phyloP scores from a whole-genome alignment of 345 rosid species.

The Aurinia saxatilis region DNA sequence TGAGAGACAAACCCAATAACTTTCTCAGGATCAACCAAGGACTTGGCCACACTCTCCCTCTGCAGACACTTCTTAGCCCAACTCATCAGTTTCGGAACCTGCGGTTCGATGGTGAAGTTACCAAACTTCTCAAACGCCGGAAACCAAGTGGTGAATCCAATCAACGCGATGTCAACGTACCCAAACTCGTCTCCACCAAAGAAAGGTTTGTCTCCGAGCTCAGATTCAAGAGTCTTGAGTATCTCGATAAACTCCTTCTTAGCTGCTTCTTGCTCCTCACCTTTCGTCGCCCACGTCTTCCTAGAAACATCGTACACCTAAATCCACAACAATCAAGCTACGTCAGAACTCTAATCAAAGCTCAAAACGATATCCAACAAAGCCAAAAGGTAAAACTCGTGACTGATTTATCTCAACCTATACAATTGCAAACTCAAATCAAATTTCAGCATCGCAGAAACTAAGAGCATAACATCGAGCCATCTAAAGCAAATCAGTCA shows the following conservation, averaged over 20 bases:
- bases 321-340: background rate
- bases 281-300: constrained; percentile 16
- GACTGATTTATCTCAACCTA: background rate
- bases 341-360: background rate
- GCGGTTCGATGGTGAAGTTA: constrained; percentile 14
- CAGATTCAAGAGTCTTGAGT: constrained; percentile 23
- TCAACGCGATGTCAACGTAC: constrained; percentile 16
- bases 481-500: too few species aligned
- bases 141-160: constrained; percentile 25
- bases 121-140: constrained; percentile 20
- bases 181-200: constrained; percentile 20
- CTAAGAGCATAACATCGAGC: background rate
- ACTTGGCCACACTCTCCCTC: constrained; percentile 28
- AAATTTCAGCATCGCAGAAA: background rate
- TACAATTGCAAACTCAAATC: background rate
- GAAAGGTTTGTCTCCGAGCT: constrained; percentile 26
- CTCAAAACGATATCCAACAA: background rate
- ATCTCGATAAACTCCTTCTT: constrained; percentile 21
- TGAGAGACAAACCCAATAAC: constrained; percentile 3
- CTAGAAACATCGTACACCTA: constrained; percentile 12
- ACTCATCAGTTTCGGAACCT: constrained; percentile 17
- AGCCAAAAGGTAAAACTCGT: background rate
- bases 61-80: constrained; percentile 27
- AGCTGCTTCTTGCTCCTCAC: constrained; percentile 19
- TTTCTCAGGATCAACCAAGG: constrained; percentile 23